phyloP scores from a whole-genome alignment of 1,139 yeast species.

The Scheffersomyces segobiensis region DNA sequence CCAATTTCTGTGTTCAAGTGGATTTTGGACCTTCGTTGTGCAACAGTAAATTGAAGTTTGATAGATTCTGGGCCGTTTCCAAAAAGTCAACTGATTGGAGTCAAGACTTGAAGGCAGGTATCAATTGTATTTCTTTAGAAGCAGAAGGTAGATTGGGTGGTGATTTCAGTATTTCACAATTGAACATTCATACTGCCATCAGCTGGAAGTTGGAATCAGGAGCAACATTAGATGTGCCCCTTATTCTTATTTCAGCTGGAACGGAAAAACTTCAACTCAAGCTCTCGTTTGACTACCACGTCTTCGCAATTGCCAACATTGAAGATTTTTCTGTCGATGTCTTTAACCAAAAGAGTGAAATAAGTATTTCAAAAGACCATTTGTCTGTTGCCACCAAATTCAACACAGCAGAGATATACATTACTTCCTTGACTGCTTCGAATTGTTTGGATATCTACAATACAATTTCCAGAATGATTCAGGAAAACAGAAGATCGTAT shows the following conservation, averaged over 20 bases:
- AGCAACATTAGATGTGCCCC: constrained; percentile 56
- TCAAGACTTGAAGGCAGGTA: constrained; percentile 65
- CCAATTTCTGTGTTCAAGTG: constrained; percentile 54
- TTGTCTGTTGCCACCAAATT: constrained; percentile 59
- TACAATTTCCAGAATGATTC: constrained; percentile 68
- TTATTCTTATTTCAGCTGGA: constrained; percentile 63
- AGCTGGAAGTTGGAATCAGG: constrained; percentile 59
- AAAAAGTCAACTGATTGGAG: constrained; percentile 71
- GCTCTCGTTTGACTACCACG: constrained; percentile 79
- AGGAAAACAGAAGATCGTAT: constrained; percentile 72
- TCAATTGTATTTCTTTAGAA: constrained; percentile 51
- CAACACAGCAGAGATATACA: constrained; percentile 57
- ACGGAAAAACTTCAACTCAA: constrained; percentile 58
- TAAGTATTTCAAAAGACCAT: constrained; percentile 53
- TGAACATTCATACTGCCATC: constrained; percentile 64
- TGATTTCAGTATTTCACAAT: constrained; percentile 45
- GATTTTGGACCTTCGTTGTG: constrained; percentile 90
- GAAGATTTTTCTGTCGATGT: constrained; percentile 54
- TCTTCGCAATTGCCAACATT: constrained; percentile 66
- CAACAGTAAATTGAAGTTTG: constrained; percentile 51
- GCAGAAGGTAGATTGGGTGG: constrained; percentile 86
- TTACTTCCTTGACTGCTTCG: constrained; percentile 85
- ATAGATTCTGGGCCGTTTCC: constrained; percentile 68
- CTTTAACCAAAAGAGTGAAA: constrained; percentile 64
- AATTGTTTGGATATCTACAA: constrained; percentile 76